Evolutionary conservation across 371 early-diverging fungal species (phyloP).

Genomic region (Mortierella sp.): DNA sequence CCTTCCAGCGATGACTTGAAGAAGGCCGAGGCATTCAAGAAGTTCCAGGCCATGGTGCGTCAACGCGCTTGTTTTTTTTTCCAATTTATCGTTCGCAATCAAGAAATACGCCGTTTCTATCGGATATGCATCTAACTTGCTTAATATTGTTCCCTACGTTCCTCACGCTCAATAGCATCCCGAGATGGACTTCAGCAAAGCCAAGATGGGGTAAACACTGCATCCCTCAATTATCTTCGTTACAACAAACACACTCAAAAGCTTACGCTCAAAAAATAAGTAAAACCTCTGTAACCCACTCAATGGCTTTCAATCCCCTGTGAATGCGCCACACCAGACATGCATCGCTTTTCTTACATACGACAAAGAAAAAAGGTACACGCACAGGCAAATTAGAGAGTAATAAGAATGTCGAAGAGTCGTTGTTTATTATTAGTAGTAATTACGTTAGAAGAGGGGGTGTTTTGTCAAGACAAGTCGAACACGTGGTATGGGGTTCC

Average conservation of each 20-base stretch:
- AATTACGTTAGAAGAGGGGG: constrained; percentile 1
- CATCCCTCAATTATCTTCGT: background rate
- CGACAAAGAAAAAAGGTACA: too few species aligned
- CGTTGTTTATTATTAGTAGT: background rate
- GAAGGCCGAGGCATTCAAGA: constrained; percentile 83
- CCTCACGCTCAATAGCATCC: constrained; percentile 32
- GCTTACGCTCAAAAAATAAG: background rate
- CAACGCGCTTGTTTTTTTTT: background rate
- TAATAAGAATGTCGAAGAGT: background rate
- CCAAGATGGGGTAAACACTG: constrained; percentile 44
- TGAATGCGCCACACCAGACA: too few species aligned
- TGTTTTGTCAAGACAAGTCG: background rate
- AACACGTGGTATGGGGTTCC: background rate
- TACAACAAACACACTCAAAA: background rate
- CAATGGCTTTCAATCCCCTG: too few species aligned
- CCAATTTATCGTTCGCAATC: background rate
- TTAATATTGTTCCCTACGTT: background rate
- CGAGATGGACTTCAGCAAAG: constrained; percentile 53
- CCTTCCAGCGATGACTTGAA: constrained; percentile 88
- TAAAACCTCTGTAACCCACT: background rate
- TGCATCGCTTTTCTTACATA: too few species aligned
- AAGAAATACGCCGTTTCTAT: background rate
- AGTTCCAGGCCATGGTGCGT: constrained; percentile 75
- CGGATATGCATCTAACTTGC: background rate
- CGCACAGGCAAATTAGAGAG: background rate